A percentile compares a stretch with the other conserved stretches of the same genome.
These are phyloP conservation scores for Escovopsis sp. DNA, from an alignment of 2,329 filamentous ascomycete genomes.

Conservation along the genomic window DNA sequence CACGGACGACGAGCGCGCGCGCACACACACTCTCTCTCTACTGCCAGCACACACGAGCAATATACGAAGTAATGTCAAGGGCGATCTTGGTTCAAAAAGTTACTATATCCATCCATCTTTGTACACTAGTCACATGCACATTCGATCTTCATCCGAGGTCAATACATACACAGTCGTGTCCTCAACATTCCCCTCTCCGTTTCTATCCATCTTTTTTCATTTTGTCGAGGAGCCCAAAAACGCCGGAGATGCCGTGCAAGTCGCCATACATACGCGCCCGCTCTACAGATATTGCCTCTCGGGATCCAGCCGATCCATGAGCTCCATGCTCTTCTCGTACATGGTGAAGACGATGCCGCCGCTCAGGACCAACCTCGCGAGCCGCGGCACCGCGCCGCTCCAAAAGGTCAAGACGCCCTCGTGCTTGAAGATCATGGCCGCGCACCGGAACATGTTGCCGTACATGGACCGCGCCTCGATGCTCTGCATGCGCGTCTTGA, in stretches of 20 bases:
- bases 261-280: neutral
- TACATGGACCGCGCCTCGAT: conserved; percentile 71
- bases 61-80: neutral
- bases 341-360: conserved; percentile 97
- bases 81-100: neutral
- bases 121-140: too few species aligned
- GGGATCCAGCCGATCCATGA: conserved; percentile 68
- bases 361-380: conserved; percentile 75
- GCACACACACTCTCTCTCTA: neutral
- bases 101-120: too few species aligned
- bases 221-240: neutral
- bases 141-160: too few species aligned
- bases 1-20: neutral
- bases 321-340: conserved; percentile 93
- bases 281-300: conserved; percentile 62
- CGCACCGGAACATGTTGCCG: conserved; percentile 78
- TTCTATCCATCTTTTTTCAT: too few species aligned
- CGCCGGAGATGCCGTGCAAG: neutral
- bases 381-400: conserved; percentile 77
- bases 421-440: conserved; percentile 66
- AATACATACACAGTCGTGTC: too few species aligned
- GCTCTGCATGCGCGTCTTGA: conserved; percentile 98
- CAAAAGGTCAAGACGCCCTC: conserved; percentile 86
- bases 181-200: too few species aligned
- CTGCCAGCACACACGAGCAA: neutral